A percentile compares a stretch with the other conserved stretches of the same genome.
Evolutionary conservation across 192 early-diverging fungal genomes (phyloP).

Genomic region (Lunasporangiospora selenospora): DNA sequence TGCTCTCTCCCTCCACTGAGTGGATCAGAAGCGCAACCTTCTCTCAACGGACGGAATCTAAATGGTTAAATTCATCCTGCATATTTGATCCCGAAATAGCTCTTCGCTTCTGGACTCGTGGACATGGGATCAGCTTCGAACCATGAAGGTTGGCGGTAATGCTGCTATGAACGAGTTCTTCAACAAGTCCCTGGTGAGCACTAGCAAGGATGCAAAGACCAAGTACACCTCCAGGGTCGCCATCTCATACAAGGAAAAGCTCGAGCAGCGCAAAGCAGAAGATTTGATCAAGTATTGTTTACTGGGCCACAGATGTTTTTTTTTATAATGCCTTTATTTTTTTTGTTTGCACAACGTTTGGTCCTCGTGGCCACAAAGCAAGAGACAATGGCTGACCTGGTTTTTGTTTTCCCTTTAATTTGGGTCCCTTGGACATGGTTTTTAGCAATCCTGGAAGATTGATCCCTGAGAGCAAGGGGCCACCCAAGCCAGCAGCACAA

Average conservation of each 20-base stretch:
- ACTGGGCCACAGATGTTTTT: slow-evolving; percentile 27
- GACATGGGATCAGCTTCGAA: slow-evolving; percentile 91
- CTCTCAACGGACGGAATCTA: too few relatives aligned
- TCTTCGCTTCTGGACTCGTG: slow-evolving; percentile 92
- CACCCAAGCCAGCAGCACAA: slow-evolving; percentile 29
- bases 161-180: slow-evolving; percentile 82
- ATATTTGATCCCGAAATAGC: slow-evolving; percentile 44
- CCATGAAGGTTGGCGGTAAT: slow-evolving; percentile 93
- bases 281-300: slow-evolving; percentile 58
- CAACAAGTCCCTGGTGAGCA: slow-evolving; percentile 68
- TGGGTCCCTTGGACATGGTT: too few relatives aligned
- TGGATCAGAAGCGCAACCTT: too few relatives aligned
- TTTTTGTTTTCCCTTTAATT: too few relatives aligned
- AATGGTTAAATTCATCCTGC: too few relatives aligned
- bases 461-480: slow-evolving; percentile 23
- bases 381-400: too few relatives aligned
- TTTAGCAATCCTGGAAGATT: slow-evolving; percentile 37
- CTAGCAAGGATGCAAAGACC: slow-evolving; percentile 74
- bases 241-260: slow-evolving; percentile 81
- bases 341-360: too few relatives aligned
- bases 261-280: slow-evolving; percentile 72
- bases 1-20: not conserved
- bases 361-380: too few relatives aligned
- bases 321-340: too few relatives aligned
- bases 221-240: slow-evolving; percentile 83